phyloP scores from a whole-genome alignment of 2,329 filamentous ascomycete species.

The Dissoconium aciculare region DNA sequence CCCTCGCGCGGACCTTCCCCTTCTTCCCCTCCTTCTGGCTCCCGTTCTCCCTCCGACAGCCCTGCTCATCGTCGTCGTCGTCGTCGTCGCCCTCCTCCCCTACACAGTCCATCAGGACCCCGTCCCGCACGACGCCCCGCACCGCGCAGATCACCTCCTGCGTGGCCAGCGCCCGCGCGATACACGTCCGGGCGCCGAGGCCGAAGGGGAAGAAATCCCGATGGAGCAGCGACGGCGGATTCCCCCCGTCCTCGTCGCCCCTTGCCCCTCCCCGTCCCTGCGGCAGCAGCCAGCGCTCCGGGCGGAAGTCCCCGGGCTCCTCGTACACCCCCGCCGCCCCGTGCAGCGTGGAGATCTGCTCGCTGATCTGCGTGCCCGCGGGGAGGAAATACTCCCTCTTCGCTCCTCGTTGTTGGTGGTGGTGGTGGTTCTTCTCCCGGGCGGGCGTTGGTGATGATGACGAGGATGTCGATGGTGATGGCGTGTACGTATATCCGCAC shows the following conservation, averaged over 20 bases:
- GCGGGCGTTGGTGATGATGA: neutral
- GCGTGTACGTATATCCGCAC: constrained; percentile 23
- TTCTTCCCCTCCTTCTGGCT: neutral
- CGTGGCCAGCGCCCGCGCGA: constrained; percentile 35
- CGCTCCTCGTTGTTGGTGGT: neutral
- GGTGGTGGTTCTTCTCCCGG: neutral
- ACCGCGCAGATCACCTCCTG: constrained; percentile 31
- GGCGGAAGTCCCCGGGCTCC: constrained; percentile 30
- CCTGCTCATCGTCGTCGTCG: neutral
- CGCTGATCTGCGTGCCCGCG: constrained; percentile 31
- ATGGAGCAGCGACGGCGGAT: constrained; percentile 25
- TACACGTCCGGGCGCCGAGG: constrained; percentile 34
- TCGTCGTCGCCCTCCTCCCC: neutral
- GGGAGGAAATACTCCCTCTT: constrained; percentile 20
- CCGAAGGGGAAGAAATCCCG: constrained; percentile 36
- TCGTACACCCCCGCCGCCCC: constrained; percentile 31
- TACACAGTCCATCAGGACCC: constrained; percentile 28
- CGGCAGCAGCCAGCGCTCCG: constrained; percentile 34
- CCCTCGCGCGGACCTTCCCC: constrained; percentile 25
- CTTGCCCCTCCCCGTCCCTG: constrained; percentile 5
- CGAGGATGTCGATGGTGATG: constrained; percentile 4
- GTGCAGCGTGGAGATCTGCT: constrained; percentile 34
- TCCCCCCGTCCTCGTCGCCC: neutral
- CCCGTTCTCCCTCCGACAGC: neutral
- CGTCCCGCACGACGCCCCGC: constrained; percentile 29